phyloP scores from a whole-genome alignment of 2,329 filamentous ascomycete genomes.

The Pseudocercospora vitis region DNA sequence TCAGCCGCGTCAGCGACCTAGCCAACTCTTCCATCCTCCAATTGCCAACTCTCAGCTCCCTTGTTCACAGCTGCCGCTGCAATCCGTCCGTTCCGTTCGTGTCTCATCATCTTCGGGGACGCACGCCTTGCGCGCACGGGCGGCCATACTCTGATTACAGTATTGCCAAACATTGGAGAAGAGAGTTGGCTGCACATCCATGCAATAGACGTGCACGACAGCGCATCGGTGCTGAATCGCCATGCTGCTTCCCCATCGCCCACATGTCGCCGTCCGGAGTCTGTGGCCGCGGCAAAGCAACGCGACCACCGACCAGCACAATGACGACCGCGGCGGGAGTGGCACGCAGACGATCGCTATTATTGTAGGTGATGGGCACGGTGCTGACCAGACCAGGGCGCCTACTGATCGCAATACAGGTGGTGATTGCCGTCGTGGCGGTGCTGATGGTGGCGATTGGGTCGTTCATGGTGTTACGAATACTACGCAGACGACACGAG shows the following conservation, averaged over 20 bases:
- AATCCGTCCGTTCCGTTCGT: constrained; percentile 14
- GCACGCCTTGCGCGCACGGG: constrained; percentile 15
- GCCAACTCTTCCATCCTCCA: constrained; percentile 9
- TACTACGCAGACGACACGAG: constrained; percentile 25
- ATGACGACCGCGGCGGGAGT: constrained; percentile 8
- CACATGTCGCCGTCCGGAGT: not conserved
- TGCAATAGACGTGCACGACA: constrained; percentile 16
- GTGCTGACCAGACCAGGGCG: not conserved
- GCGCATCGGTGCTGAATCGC: constrained; percentile 22
- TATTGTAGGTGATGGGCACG: constrained; percentile 9
- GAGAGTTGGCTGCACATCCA: constrained; percentile 5
- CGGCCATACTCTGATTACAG: too few species aligned
- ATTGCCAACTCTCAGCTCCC: constrained; percentile 13
- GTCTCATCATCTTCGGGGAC: constrained; percentile 8
- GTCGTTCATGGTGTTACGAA: constrained; percentile 19
- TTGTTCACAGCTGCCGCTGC: constrained; percentile 11
- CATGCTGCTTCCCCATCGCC: constrained; percentile 24
- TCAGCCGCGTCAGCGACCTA: constrained; percentile 19
- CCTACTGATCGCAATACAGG: constrained; percentile 15
- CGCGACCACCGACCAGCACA: constrained; percentile 1
- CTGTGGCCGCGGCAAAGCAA: constrained; percentile 8
- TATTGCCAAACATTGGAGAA: constrained; percentile 6
- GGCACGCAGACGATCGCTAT: constrained; percentile 16
- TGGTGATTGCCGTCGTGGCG: constrained; percentile 21
- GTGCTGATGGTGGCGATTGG: constrained; percentile 15